Percentiles rank a stretch among this genome's conserved stretches.
Evolutionary conservation across 805 yeast species (phyloP).

Genomic region (Myxozyma geophila): DNA sequence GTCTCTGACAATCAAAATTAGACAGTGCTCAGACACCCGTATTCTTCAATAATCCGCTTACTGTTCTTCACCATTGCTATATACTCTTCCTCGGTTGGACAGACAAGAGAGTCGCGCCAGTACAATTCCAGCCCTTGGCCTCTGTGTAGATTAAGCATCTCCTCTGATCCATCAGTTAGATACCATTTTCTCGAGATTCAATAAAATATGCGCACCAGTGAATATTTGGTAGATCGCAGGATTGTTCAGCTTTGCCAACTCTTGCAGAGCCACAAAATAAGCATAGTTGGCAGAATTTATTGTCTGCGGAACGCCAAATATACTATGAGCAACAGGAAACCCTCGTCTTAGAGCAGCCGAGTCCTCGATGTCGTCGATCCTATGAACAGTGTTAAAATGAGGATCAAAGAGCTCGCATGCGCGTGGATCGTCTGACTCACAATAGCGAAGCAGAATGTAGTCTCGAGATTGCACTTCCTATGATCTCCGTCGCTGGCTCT

Average conservation of each 20-base stretch:
- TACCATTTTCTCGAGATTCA: background rate
- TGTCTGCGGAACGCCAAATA: constrained; percentile 78
- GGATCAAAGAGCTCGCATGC: background rate
- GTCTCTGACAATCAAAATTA: constrained; percentile 51
- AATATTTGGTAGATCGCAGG: constrained; percentile 33
- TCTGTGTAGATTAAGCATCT: constrained; percentile 76
- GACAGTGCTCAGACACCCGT: background rate
- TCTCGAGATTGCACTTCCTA: constrained; percentile 58
- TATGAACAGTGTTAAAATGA: constrained; percentile 9
- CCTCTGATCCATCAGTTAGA: constrained; percentile 57
- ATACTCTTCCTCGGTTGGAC: constrained; percentile 70
- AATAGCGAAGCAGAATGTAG: constrained; percentile 70
- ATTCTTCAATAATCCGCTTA: constrained; percentile 24
- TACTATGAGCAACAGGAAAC: constrained; percentile 72
- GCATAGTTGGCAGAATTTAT: constrained; percentile 82
- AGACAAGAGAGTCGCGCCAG: constrained; percentile 72
- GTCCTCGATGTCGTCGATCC: constrained; percentile 89
- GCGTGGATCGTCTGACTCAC: constrained; percentile 23
- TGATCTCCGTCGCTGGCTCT: constrained; percentile 44
- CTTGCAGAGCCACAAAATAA: constrained; percentile 72
- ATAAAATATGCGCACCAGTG: constrained; percentile 21
- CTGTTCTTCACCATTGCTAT: constrained; percentile 79
- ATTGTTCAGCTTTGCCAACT: constrained; percentile 48
- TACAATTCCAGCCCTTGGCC: constrained; percentile 90
- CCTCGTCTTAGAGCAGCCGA: constrained; percentile 74